Evolutionary conservation across 306 rosid genomes (phyloP).

Genomic region (Abrus precatorius): DNA sequence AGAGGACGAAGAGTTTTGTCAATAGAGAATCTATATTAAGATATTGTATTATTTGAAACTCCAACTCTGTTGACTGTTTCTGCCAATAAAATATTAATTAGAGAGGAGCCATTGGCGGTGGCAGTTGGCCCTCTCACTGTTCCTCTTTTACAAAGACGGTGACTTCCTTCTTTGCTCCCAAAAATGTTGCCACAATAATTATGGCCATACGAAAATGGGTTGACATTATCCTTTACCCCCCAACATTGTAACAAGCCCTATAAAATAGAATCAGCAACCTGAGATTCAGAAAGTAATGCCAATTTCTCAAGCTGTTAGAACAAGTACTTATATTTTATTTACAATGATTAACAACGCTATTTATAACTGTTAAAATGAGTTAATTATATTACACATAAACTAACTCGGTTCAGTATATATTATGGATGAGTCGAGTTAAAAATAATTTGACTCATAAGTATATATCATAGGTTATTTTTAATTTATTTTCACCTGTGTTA

Average conservation of each 20-base stretch:
- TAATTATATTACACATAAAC: no score
- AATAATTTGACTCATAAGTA: no score
- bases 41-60: neutral
- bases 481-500: no score
- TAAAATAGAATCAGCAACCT: neutral
- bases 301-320: neutral
- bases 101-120: slow-evolving; percentile 52
- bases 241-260: neutral
- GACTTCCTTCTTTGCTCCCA: slow-evolving; percentile 51
- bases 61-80: slow-evolving; percentile 1
- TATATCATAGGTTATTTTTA: no score
- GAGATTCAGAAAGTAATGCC: neutral
- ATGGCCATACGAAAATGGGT: slow-evolving; percentile 37
- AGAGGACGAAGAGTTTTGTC: neutral
- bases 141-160: slow-evolving; percentile 38
- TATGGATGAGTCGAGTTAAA: no score
- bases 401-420: no score
- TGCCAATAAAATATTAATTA: neutral
- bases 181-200: slow-evolving; percentile 55
- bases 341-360: neutral
- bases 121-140: slow-evolving; percentile 33
- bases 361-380: no score
- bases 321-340: neutral
- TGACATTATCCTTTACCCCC: slow-evolving; percentile 16
- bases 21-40: slow-evolving; percentile 19